Percentiles rank a stretch among this genome's conserved stretches.
Evolutionary conservation across 345 rosid genomes (phyloP).

Genomic region (Bruguiera gymnorhiza): DNA sequence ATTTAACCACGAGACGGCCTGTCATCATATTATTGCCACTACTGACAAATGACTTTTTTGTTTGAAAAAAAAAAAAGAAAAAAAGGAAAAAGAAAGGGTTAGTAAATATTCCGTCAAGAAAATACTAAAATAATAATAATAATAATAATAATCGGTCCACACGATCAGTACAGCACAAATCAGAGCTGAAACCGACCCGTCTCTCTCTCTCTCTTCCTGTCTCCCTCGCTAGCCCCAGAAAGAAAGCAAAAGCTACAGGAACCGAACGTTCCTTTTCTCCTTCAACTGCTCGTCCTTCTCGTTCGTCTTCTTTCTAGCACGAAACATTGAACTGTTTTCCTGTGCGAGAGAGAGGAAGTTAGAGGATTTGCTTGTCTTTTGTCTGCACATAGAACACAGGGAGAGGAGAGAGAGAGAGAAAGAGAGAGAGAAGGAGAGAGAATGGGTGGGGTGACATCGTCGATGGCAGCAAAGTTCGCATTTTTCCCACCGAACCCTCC

Average conservation of each 20-base stretch:
- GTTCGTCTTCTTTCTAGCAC: not conserved
- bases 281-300: not conserved
- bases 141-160: not conserved
- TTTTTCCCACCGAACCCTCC: conserved; percentile 34
- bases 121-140: not conserved
- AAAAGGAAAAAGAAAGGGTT: not conserved
- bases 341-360: not conserved
- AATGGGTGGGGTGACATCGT: conserved; percentile 38
- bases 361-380: not conserved
- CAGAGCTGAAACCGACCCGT: not conserved
- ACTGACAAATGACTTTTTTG: not conserved
- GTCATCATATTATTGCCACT: conserved; percentile 18
- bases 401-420: not conserved
- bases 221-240: not conserved
- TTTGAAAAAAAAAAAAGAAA: not conserved
- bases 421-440: not conserved
- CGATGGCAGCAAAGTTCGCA: conserved; percentile 34
- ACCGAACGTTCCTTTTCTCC: conserved; percentile 9
- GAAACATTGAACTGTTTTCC: not conserved
- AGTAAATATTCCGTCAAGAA: not conserved
- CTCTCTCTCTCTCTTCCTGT: not conserved
- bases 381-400: not conserved
- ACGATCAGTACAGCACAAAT: not conserved
- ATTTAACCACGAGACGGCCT: conserved; percentile 9
- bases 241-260: not conserved